phyloP scores from a whole-genome alignment of 2,329 filamentous ascomycete species.

The Penicillium italicum region DNA sequence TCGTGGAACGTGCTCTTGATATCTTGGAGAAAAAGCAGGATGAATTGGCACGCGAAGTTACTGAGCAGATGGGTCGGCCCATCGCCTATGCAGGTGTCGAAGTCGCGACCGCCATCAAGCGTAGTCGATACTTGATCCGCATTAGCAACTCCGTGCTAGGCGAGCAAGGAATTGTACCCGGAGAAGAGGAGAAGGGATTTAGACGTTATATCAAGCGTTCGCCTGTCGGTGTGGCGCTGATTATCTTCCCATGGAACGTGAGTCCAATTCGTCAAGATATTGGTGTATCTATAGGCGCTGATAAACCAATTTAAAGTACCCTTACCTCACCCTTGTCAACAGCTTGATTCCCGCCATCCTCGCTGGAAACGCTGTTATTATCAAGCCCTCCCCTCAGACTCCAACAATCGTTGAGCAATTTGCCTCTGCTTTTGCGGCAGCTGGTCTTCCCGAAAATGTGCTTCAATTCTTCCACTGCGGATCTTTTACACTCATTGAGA shows the following conservation, averaged over 20 bases:
- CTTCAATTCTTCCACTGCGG: conserved; percentile 92
- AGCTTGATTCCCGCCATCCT: conserved; percentile 88
- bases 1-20: conserved; percentile 75
- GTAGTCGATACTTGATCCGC: conserved; percentile 80
- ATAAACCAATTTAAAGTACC: conserved; percentile 63
- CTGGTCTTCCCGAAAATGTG: conserved; percentile 77
- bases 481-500: conserved; percentile 70
- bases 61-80: conserved; percentile 91
- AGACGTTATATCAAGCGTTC: conserved; percentile 85
- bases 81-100: conserved; percentile 84
- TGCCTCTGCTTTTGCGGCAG: conserved; percentile 69
- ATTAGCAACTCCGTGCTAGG: conserved; percentile 71
- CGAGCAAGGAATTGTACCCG: conserved; percentile 64
- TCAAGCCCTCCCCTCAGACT: conserved; percentile 94
- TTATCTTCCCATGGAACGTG: conserved; percentile 96
- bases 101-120: conserved; percentile 77
- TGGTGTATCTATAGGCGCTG: not conserved
- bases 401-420: conserved; percentile 88
- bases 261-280: conserved; percentile 39
- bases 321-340: conserved; percentile 90
- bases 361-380: conserved; percentile 82
- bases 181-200: conserved; percentile 82
- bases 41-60: conserved; percentile 78
- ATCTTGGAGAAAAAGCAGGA: conserved; percentile 68
- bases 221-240: conserved; percentile 79